phyloP scores from a whole-genome alignment of 2,329 filamentous ascomycete species.

The Fusarium sp. region DNA sequence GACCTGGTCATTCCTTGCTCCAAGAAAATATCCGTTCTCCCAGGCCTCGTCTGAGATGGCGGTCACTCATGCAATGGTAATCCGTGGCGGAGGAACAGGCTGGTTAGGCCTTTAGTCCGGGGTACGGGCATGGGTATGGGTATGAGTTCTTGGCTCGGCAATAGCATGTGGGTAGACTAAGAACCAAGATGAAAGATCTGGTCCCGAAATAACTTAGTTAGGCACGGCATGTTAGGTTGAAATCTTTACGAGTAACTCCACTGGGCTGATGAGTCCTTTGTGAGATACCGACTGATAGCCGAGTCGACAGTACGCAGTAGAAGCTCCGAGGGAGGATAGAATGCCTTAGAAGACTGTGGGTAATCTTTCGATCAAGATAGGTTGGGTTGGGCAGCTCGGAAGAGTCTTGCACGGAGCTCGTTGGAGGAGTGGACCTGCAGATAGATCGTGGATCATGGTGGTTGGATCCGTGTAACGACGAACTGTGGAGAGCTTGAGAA shows the following conservation, averaged over 20 bases:
- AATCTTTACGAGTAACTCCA: conserved; percentile 15
- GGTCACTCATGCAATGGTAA: conserved; percentile 38
- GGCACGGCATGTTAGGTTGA: conserved; percentile 10
- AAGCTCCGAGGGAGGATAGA: not conserved
- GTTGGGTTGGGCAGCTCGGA: conserved; percentile 30
- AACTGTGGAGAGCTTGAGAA: conserved; percentile 7
- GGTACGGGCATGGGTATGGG: conserved; percentile 9
- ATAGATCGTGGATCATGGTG: conserved; percentile 43
- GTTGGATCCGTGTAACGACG: conserved; percentile 37
- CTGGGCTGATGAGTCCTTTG: conserved; percentile 4
- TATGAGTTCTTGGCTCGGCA: no score
- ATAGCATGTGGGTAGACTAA: not conserved
- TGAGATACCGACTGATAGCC: conserved; percentile 20
- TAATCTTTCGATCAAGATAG: conserved; percentile 33
- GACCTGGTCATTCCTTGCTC: conserved; percentile 4
- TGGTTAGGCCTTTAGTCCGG: conserved; percentile 33
- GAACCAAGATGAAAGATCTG: conserved; percentile 13
- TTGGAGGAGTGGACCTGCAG: conserved; percentile 37
- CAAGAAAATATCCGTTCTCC: conserved; percentile 2
- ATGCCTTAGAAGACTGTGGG: conserved; percentile 24
- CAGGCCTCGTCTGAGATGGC: conserved; percentile 16
- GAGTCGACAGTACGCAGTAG: conserved; percentile 11
- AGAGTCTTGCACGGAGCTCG: conserved; percentile 28
- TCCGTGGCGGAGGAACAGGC: conserved; percentile 11
- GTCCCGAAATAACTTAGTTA: not conserved